Percentiles rank a stretch among this genome's conserved stretches.
Evolutionary conservation across 164 flowering plant species (phyloP).

Genomic region (Nymphaea colorata): DNA sequence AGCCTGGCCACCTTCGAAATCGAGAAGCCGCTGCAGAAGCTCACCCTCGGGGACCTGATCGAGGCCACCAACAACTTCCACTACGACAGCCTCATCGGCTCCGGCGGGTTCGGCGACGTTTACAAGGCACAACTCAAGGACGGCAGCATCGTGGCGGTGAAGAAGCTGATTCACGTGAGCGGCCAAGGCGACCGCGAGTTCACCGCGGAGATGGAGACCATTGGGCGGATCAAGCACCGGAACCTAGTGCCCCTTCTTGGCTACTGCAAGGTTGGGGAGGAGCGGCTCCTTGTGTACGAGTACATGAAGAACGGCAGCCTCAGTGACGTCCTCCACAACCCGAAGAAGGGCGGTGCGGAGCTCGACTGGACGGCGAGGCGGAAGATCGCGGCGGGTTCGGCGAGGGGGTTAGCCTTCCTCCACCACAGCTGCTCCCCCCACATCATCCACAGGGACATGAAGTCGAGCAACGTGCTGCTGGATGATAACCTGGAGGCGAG

Average conservation of each 20-base stretch:
- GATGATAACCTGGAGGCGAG: conserved; percentile 85
- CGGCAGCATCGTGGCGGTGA: conserved; percentile 78
- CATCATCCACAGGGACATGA: conserved; percentile 96
- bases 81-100: conserved; percentile 69
- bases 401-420: conserved; percentile 82
- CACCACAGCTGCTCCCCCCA: conserved; percentile 92
- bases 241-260: conserved; percentile 96
- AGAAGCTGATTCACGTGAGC: conserved; percentile 81
- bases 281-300: conserved; percentile 83
- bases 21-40: conserved; percentile 77
- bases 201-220: conserved; percentile 99
- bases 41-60: conserved; percentile 85
- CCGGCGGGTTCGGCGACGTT: conserved; percentile 98
- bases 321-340: conserved; percentile 81
- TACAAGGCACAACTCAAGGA: conserved; percentile 87
- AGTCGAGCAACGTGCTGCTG: conserved; percentile 86
- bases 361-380: conserved; percentile 80
- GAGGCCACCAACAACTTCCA: conserved; percentile 93
- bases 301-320: conserved; percentile 91
- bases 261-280: conserved; percentile 93
- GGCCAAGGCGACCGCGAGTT: conserved; percentile 97
- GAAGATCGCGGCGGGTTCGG: conserved; percentile 81
- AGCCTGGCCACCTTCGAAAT: conserved; percentile 64
- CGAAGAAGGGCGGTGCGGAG: conserved; percentile 36
- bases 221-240: conserved; percentile 88